A percentile compares a stretch with the other conserved stretches of the same genome.
These are phyloP conservation scores for Alternaria longipes DNA, from an alignment of 2,329 filamentous ascomycete genomes.

Conservation along the genomic window DNA sequence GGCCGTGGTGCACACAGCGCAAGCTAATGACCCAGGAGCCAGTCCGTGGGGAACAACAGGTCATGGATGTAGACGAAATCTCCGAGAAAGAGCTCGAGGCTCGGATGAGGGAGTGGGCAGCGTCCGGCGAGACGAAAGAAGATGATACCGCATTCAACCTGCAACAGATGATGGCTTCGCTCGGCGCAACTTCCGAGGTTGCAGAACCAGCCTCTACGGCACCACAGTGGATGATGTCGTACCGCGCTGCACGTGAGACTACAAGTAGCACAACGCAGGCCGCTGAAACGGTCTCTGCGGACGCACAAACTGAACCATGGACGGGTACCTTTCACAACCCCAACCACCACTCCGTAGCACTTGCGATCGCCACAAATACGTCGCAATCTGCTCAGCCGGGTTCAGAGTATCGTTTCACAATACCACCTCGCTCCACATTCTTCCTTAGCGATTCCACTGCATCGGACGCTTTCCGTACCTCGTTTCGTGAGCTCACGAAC, in stretches of 20 bases:
- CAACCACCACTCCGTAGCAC: conserved; percentile 31
- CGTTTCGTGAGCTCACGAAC: conserved; percentile 50
- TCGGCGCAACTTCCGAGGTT: conserved; percentile 34
- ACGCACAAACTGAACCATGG: conserved; percentile 35
- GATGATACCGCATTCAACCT: conserved; percentile 41
- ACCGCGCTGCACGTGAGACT: conserved; percentile 31
- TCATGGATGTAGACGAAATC: conserved; percentile 29
- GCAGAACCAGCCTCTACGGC: conserved; percentile 29
- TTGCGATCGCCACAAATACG: conserved; percentile 31
- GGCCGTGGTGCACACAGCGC: conserved; percentile 39
- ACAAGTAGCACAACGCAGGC: conserved; percentile 13
- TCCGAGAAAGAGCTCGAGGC: conserved; percentile 42
- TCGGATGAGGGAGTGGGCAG: conserved; percentile 43
- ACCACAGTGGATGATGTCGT: conserved; percentile 41
- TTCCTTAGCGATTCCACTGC: conserved; percentile 59
- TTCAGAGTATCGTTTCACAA: conserved; percentile 46
- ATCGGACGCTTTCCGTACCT: conserved; percentile 48
- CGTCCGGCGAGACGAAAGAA: conserved; percentile 31
- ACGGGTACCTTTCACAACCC: conserved; percentile 44
- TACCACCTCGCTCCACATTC: conserved; percentile 61
- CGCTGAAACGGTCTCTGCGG: conserved; percentile 13
- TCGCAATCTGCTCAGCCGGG: conserved; percentile 12
- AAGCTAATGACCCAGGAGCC: conserved; percentile 33
- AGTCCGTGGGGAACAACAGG: conserved; percentile 18
- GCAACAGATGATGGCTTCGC: conserved; percentile 48